phyloP scores from a whole-genome alignment of 306 rosid species.

The Alnus rubra region DNA sequence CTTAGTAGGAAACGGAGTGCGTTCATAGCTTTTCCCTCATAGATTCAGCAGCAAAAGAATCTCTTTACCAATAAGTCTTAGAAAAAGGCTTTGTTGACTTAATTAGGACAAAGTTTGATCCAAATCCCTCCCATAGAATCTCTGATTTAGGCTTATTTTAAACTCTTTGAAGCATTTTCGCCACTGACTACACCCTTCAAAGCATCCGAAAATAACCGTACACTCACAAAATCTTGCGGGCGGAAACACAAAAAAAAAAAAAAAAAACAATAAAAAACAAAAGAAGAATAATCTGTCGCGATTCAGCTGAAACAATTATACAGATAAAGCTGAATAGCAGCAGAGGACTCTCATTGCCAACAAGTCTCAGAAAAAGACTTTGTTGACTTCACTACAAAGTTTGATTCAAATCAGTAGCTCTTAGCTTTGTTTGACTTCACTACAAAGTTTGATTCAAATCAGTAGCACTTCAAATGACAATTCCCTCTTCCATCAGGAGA shows the following conservation, averaged over 20 bases:
- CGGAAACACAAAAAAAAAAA: not conserved
- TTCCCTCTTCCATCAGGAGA: not conserved
- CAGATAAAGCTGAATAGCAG: constrained; percentile 5
- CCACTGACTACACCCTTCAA: not conserved
- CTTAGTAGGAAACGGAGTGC: not conserved
- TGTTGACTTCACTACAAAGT: not conserved
- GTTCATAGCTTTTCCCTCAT: too few species aligned
- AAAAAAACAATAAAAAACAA: too few species aligned
- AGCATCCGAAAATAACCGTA: not conserved
- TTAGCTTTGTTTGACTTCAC: not conserved
- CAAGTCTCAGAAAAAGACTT: not conserved
- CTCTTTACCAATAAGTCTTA: not conserved
- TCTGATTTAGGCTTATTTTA: not conserved
- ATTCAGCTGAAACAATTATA: not conserved
- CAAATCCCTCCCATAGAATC: not conserved
- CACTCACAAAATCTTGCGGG: not conserved
- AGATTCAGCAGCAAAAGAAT: not conserved
- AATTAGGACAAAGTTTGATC: not conserved
- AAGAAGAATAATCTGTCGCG: not conserved
- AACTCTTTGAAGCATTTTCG: not conserved
- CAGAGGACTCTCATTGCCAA: not conserved
- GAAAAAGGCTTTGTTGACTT: not conserved
- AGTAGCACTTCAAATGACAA: not conserved
- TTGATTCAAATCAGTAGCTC: not conserved
- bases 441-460: not conserved